Evolutionary conservation across 495 filamentous ascomycete species (phyloP), one percentile per base, ranked within the genome.

Genomic region (Elaphomyces granulatus): DNA sequence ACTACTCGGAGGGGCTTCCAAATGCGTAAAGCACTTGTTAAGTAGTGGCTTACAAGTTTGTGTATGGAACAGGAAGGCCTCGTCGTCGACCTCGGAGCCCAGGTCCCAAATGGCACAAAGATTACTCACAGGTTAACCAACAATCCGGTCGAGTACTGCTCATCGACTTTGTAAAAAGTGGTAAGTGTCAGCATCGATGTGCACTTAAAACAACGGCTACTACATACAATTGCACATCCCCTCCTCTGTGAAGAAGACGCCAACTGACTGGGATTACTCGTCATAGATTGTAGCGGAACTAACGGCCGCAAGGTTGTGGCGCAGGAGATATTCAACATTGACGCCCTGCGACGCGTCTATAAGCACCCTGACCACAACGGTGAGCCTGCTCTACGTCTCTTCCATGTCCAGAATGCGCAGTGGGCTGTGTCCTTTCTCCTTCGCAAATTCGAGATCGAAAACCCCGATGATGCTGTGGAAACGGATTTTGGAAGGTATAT

Each of bases 381-480:
- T 32, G 51, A 59, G 34, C 52, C 65, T 18, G 53, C 61, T 4
- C 52, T 72, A 15, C 45, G 69, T 12, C 58, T 72, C n/a, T 66
- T 72, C 15, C 70, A 74, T 47, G 64, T 73, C 3, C 70, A 74
- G 46, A 74, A 74, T 42, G 70, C 68, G 2, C 41, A 45, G 12
- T 73, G 68, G 67, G 71, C 68, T 1, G 61, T 56, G 12, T 53
- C 45, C 7, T 74, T 65, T 37, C 49, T 74, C 0, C 54, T 71
- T 16, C 51, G 55, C n/a, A 74, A 72, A 45, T 74, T 68, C 52
- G 69, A 70, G 31, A 69, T 74, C 32, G 55, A 64, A 37, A 51
- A 61, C 26, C 44, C 45, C 6, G 53, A 68, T 38, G 63, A 68
- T 16, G 42, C 66, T 0, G 58, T 70, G 1, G 66, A 60, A 18